These are phyloP conservation scores for Gentiana dahurica DNA, from an alignment of 257 asterid genomes.

Conservation along the genomic window DNA sequence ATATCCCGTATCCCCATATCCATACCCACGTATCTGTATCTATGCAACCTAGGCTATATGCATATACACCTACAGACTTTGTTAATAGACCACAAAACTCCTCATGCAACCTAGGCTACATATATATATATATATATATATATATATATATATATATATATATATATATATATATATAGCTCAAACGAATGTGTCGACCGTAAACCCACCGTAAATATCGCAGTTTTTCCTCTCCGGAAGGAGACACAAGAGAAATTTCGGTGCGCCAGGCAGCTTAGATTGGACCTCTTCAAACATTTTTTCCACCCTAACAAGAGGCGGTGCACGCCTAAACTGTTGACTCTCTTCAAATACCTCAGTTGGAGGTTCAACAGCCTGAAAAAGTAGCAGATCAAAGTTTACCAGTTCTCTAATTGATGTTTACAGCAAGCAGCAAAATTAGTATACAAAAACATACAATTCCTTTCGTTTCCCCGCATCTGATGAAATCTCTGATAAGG, in stretches of 20 bases:
- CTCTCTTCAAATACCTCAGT: slow-evolving; percentile 56
- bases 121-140: no score
- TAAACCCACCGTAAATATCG: slow-evolving; percentile 59
- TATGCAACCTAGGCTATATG: no score
- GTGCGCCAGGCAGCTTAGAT: slow-evolving; percentile 63
- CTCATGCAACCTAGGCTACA: no score
- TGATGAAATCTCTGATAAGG: slow-evolving; percentile 52
- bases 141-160: no score
- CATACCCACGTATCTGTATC: no score
- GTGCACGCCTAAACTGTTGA: slow-evolving; percentile 52
- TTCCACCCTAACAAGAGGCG: slow-evolving; percentile 67
- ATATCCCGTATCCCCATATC: no score
- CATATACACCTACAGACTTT: no score
- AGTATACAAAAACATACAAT: slow-evolving; percentile 29
- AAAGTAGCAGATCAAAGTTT: not conserved
- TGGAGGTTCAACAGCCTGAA: slow-evolving; percentile 59
- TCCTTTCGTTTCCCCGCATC: slow-evolving; percentile 68
- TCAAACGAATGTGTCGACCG: no score
- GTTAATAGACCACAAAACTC: no score
- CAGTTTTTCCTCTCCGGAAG: slow-evolving; percentile 81
- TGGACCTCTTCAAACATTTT: slow-evolving; percentile 62
- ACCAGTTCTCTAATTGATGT: no score
- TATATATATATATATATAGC: no score
- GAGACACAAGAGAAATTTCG: slow-evolving; percentile 68
- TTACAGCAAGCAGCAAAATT: not conserved